Evolutionary conservation across 2,329 filamentous ascomycete genomes (phyloP), one percentile per base, ranked within the genome.

Genomic region (Claviceps digitariae): DNA sequence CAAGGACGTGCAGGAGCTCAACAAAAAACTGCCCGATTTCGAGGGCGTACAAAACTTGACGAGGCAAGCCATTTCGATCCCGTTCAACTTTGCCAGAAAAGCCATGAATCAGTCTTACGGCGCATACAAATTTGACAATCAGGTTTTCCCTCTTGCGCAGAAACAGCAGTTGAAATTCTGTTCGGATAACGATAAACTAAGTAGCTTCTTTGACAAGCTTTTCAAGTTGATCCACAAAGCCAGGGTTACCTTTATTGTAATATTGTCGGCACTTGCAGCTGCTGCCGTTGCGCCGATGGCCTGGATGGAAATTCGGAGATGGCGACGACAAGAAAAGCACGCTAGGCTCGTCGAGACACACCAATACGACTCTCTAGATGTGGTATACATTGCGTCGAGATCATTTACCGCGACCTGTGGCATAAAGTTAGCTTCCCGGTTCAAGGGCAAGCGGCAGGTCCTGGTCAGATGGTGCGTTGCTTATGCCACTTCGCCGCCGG

Each of bases 91-190:
- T 56, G 81, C 96, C 62, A 87, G 86, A 61, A 71, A 75, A 57
- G 72, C 86, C 48, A 78, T 98, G 62, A 85, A 89, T 58, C 71
- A 82, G 15, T 82, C 77, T 36, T 78, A 93, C 62, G 78, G 81
- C 50, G 77, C 73, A 57, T 97, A 90, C 74, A 77, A 74, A 34
- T 95, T 97, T 65, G 82, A 96, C 64, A 77, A 82, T 17, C 79
- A 80, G 13, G 69, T 85, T 10, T 91, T 98, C 61, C 89, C 90
- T 0, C 77, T 95, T 2, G 90, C 93, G 1, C 72, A 84, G 60
- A 95, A 95, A 72, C 78, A 94, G 67, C 73, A 82, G 40, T 74
- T 98, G 52, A 84, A 78, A 1, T 97, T 98, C 72, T 98, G 93
- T 73, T 88, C 88, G 44, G 82, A 89, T 64, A 89, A 93, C 69